Evolutionary conservation across 2,329 filamentous ascomycete species (phyloP).

Genomic region (Fusarium luffae): DNA sequence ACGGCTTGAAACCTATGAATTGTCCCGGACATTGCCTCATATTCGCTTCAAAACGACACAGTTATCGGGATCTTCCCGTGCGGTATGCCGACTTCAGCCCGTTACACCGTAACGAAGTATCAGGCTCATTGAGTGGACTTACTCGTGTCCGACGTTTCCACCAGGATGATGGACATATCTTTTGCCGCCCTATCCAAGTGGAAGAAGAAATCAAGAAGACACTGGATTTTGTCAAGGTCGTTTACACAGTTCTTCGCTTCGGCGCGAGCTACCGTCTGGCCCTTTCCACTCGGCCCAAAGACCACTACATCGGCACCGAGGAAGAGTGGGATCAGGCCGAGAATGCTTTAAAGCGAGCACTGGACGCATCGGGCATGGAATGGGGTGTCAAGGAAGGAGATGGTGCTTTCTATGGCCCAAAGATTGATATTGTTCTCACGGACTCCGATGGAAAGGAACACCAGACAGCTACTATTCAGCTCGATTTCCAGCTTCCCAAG

Average conservation of each 20-base stretch:
- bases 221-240: constrained; percentile 77
- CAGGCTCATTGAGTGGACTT: constrained; percentile 81
- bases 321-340: constrained; percentile 69
- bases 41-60: constrained; percentile 77
- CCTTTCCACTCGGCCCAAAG: constrained; percentile 80
- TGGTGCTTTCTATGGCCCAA: constrained; percentile 91
- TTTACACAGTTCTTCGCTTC: constrained; percentile 76
- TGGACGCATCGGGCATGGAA: constrained; percentile 74
- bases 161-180: constrained; percentile 92
- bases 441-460: constrained; percentile 88
- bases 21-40: constrained; percentile 90
- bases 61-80: constrained; percentile 83
- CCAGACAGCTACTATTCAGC: constrained; percentile 88
- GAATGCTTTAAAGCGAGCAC: constrained; percentile 52
- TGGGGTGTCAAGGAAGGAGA: constrained; percentile 85
- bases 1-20: constrained; percentile 92
- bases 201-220: constrained; percentile 78
- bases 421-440: constrained; percentile 86
- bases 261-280: constrained; percentile 77
- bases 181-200: constrained; percentile 83
- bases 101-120: constrained; percentile 87
- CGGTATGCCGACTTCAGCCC: constrained; percentile 89
- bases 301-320: constrained; percentile 79
- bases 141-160: constrained; percentile 89
- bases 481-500: constrained; percentile 89